These are phyloP conservation scores for Nectriaceae sp. DNA, from an alignment of 2,329 filamentous ascomycete genomes.

Conservation along the genomic window DNA sequence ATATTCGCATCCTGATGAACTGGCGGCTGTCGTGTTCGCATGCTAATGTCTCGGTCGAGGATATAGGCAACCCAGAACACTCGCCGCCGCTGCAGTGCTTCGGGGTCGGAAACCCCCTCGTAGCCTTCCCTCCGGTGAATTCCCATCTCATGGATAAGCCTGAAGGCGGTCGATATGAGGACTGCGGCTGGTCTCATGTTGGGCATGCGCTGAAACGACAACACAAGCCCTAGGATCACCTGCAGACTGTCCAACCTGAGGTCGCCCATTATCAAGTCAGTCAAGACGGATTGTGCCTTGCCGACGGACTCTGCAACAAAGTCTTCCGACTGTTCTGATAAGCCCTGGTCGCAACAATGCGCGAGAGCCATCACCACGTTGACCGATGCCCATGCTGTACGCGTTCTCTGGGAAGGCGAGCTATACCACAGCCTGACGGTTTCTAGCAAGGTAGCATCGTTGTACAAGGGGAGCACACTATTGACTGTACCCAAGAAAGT, in stretches of 20 bases:
- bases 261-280: conserved; percentile 4
- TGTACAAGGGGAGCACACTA: conserved; percentile 10
- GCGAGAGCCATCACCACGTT: conserved; percentile 14
- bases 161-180: conserved; percentile 12
- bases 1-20: conserved; percentile 7
- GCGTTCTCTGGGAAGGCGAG: not conserved
- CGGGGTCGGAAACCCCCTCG: not conserved
- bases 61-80: conserved; percentile 21
- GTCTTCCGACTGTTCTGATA: not conserved
- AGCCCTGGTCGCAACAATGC: not conserved
- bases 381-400: conserved; percentile 12
- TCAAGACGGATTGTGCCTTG: conserved; percentile 13
- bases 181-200: conserved; percentile 8
- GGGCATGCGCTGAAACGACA: conserved; percentile 5
- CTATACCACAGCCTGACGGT: conserved; percentile 8
- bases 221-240: conserved; percentile 11
- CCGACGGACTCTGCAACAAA: conserved; percentile 1
- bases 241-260: conserved; percentile 9
- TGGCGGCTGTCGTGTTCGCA: conserved; percentile 6
- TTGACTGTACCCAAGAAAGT: conserved; percentile 8
- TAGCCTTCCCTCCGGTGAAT: conserved; percentile 1
- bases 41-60: conserved; percentile 12
- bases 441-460: not conserved
- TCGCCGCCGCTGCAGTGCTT: conserved; percentile 2
- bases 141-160: conserved; percentile 10